Evolutionary conservation across 2,329 filamentous ascomycete species (phyloP), one percentile per base, ranked within the genome.

Genomic region (Sporothrix brunneoviolacea): DNA sequence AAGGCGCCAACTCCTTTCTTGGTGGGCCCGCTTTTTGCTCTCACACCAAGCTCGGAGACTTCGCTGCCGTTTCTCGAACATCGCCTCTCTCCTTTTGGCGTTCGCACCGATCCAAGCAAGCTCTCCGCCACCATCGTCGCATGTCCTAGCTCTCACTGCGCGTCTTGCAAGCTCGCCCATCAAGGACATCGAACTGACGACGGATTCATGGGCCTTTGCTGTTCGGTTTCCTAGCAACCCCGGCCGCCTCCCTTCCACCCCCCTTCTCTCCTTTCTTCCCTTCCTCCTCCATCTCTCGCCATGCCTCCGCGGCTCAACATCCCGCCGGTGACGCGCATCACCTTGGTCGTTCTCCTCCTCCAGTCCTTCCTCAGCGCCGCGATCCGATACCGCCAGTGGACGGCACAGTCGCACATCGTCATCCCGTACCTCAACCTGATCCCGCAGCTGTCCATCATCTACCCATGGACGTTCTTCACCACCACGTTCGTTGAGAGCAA

Each of bases 401-500:
- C 71, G 45, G 75, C 71, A 62, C 73, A 79, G 66, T 78, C 72
- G 61, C 74, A 76, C 64, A 83, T 85, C 58, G 80, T 88, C 59
- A 82, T 93, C 53, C 89, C 91, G 54, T 97, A 91, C 71, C 77
- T 98, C 54, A 87, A 86, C 49, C 79, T 97, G 55, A 82, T 97
- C 38, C 93, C 93, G 7, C 83, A 88, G 60, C 74, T 83, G 50
- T 91, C 90, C 52, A 72, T 95, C 53, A 77, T 88, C 62, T 96
- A 95, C 64, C 93, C 93, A 1, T 98, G 93, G 93, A 94, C 90
- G 1, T 86, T 95, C 57, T 61, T 94, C 50, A 87, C 88, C 3
- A 86, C 90, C 2, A 88, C 90, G 0, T 77, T 96, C 51, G 89
- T 96, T 43, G 93, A 98, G 72, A 86, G 88, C 68, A 97, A 97